Evolutionary conservation across 192 early-diverging fungal genomes (phyloP).

Genomic region (Entomortierella parvispora): DNA sequence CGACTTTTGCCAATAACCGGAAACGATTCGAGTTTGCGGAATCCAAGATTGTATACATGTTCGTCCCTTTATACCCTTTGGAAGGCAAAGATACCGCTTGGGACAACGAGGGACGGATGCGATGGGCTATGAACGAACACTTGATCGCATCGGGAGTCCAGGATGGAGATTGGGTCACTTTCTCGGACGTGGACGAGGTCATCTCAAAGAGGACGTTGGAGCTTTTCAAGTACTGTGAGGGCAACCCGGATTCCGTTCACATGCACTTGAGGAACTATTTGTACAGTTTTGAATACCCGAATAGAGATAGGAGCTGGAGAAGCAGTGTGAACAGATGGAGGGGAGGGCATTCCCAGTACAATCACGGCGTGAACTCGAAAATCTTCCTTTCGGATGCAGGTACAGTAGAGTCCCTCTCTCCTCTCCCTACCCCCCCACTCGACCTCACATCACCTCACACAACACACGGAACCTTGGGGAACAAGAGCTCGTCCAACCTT

Average conservation of each 20-base stretch:
- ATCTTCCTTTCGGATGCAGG: constrained; percentile 65
- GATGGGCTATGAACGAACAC: constrained; percentile 54
- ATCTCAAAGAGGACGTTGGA: constrained; percentile 54
- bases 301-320: constrained; percentile 58
- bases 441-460: too few relatives aligned
- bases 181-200: constrained; percentile 72
- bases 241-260: constrained; percentile 59
- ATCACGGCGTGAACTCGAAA: constrained; percentile 49
- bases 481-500: too few relatives aligned
- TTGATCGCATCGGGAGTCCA: constrained; percentile 34
- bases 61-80: constrained; percentile 29
- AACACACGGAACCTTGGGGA: too few relatives aligned
- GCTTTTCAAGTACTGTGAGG: constrained; percentile 56
- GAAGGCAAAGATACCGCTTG: constrained; percentile 55
- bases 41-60: constrained; percentile 62
- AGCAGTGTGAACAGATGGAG: constrained; percentile 54
- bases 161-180: constrained; percentile 60
- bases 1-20: constrained; percentile 55
- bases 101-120: constrained; percentile 57
- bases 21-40: constrained; percentile 64
- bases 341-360: constrained; percentile 25
- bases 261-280: constrained; percentile 63
- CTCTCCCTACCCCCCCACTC: too few relatives aligned
- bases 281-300: constrained; percentile 71
- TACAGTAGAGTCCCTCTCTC: constrained; percentile 9